These are phyloP conservation scores for Teunomyces aglyptinius DNA, from an alignment of 805 yeast genomes.

Conservation along the genomic window DNA sequence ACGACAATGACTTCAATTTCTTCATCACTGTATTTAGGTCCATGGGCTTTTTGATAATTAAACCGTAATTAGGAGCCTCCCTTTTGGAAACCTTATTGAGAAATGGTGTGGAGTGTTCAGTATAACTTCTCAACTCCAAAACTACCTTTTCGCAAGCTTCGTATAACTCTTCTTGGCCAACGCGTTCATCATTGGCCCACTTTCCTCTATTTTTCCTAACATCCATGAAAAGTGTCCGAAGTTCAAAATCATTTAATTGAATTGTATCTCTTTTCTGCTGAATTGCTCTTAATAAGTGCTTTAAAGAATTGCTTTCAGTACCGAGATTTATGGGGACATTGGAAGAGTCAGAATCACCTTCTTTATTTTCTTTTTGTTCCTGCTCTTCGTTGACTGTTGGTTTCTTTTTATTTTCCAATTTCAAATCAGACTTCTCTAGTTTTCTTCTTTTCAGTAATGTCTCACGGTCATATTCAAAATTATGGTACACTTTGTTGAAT, in stretches of 20 bases:
- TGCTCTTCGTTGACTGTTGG: slow-evolving; percentile 14
- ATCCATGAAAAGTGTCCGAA: slow-evolving; percentile 82
- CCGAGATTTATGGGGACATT: slow-evolving; percentile 36
- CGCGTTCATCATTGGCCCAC: slow-evolving; percentile 94
- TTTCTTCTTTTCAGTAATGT: slow-evolving; percentile 72
- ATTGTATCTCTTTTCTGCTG: slow-evolving; percentile 78
- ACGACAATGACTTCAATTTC: slow-evolving; percentile 78
- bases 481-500: slow-evolving; percentile 72
- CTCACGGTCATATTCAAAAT: slow-evolving; percentile 72
- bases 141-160: slow-evolving; percentile 98
- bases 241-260: slow-evolving; percentile 73
- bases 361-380: slow-evolving; percentile 15
- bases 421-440: slow-evolving; percentile 76
- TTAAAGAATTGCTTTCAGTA: slow-evolving; percentile 47
- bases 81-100: slow-evolving; percentile 94
- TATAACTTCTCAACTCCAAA: slow-evolving; percentile 80
- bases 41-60: slow-evolving; percentile 91
- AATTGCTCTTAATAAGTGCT: slow-evolving; percentile 75
- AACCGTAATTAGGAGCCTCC: slow-evolving; percentile 96
- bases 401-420: slow-evolving; percentile 43
- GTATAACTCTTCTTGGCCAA: slow-evolving; percentile 96
- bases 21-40: slow-evolving; percentile 93
- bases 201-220: slow-evolving; percentile 93
- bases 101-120: slow-evolving; percentile 96
- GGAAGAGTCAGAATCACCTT: slow-evolving; percentile 19